Conservation (phyloP, 352 stramenopile genomes). For the Globisporangium splendens region DNA sequence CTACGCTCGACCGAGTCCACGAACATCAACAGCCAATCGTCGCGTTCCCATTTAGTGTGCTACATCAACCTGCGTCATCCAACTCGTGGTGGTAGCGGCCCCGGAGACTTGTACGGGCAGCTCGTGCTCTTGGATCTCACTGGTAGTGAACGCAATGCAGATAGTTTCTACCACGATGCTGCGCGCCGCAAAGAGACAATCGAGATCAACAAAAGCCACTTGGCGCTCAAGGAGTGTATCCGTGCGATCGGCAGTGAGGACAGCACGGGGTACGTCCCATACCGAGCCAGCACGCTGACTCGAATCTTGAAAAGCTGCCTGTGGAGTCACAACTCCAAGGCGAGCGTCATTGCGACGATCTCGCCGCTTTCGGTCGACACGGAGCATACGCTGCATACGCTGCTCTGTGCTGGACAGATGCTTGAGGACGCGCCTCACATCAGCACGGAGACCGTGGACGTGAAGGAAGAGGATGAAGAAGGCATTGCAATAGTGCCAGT, state of each 20-base stretch:
- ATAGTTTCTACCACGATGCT: conserved; percentile 76
- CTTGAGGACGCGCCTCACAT: conserved; percentile 52
- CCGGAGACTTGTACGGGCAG: conserved; percentile 38
- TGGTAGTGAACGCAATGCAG: conserved; percentile 73
- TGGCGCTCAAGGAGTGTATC: conserved; percentile 83
- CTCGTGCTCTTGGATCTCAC: conserved; percentile 64
- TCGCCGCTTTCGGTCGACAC: conserved; percentile 72
- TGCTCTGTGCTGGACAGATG: conserved; percentile 71
- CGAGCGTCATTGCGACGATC: conserved; percentile 73
- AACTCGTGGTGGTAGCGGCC: conserved; percentile 8
- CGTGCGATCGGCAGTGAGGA: conserved; percentile 61
- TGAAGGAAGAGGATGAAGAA: conserved; percentile 42
- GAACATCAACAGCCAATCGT: conserved; percentile 70
- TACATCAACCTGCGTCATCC: conserved; percentile 49
- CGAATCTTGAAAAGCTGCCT: conserved; percentile 73
- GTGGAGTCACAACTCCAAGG: conserved; percentile 52
- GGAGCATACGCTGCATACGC: conserved; percentile 74
- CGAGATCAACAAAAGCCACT: conserved; percentile 84
- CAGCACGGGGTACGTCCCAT: conserved; percentile 56
- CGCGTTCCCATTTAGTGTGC: conserved; percentile 65
- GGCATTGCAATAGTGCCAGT: conserved; percentile 25
- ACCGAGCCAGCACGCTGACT: conserved; percentile 67
- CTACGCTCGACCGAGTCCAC: conserved; percentile 79
- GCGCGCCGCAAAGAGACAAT: conserved; percentile 66
- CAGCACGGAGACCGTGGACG: conserved; percentile 56